Base-by-base conservation (phyloP, 2,329 filamentous ascomycete genomes). In the Eutypella sp. region DNA sequence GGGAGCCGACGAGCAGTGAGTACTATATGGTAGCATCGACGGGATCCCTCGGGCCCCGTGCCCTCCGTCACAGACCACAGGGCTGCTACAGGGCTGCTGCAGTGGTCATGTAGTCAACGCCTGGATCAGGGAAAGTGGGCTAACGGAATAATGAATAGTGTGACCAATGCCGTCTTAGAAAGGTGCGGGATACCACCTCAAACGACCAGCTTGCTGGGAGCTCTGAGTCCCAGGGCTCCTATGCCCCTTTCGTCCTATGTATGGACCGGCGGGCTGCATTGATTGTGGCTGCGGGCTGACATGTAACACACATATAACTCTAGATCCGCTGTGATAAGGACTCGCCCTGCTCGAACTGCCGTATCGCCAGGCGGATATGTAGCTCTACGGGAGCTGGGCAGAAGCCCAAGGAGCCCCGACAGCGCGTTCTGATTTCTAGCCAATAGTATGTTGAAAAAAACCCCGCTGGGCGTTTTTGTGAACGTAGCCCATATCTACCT, bases 301-400 rank as follows among this genome's bases (percentile, higher is more conserved):
- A n/a, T n/a, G n/a, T n/a, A n/a, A n/a, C n/a, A n/a, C n/a, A n/a
- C n/a, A 15, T 22, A n/a, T 38, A 23, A 34, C n/a, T n/a, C n/a
- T 52, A 81, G 78, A 78, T 81, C 46, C 75, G 76, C 40, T 81
- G 78, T 56, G 76, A 81, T 57, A 80, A 78, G 59, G 73, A 77
- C 34, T 72, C 70, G 50, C 78, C 78, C 22, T 81, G 78, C 58
- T 75, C 76, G 43, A 81, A 80, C 54, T 81, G 78, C 55, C 70
- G 73, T 27, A 76, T 70, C 20, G 74, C 76, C 23, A 73, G 72
- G 50, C 68, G 77, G 8, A 57, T 67, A 11, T 81, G 78, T 56
- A 78, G 74, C 47, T 80, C 75, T 4, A 78, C 75, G 0, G 76
- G 77, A 3, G 64, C 69, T 11, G 73, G 74, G 7, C 76, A 80